Evolutionary conservation across 148 eudicot genomes (phyloP), one percentile per base, ranked within the genome.

Genomic region (Polygonum aviculare): DNA sequence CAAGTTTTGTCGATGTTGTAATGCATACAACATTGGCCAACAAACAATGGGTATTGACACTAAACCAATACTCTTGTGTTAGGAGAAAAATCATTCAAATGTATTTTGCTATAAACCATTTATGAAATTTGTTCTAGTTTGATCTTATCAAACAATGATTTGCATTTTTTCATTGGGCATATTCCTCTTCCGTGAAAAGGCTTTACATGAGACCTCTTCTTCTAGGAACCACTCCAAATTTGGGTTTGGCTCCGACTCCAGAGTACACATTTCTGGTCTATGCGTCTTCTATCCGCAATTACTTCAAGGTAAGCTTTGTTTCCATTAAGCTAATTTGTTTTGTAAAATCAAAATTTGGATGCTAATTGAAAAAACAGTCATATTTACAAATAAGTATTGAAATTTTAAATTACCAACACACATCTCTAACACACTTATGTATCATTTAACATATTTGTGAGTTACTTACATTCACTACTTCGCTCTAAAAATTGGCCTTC

Each of bases 101-200:
- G 7, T 39, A 39, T 39, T 39, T 39, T 39, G 41, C 7, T 39
- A 39, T 26, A 26, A 26, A 26, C 31, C 31, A 26, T 26, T 26
- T 26, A 26, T 26, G 1, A 26, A 26, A 26, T 26, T 0, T 26
- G 41, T 39, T 39, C 0, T 4, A 7, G 41, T 39, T 39, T 39
- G 4, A 39, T 39, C 4, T 39, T 49, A 51, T 15, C 48, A 1
- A 62, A 33, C 9, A 9, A 2, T 26, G 38, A 7, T 0, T 52
- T 35, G 40, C 14, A 18, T 7, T n/a, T 18, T n/a, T 71, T 39
- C 12, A 6, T 7, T 18, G 54, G 35, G 78, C 82, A 96, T 98
- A 91, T 96, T 80, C 99, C 99, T 76, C 99, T 98, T 19, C 80
- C 85, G 2, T 98, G 91, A 76, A 96, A 93, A 87, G 99, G 99